A percentile compares a stretch with the other conserved stretches of the same genome.
phyloP scores from a whole-genome alignment of 306 rosid species.

The Castanea crenata region DNA sequence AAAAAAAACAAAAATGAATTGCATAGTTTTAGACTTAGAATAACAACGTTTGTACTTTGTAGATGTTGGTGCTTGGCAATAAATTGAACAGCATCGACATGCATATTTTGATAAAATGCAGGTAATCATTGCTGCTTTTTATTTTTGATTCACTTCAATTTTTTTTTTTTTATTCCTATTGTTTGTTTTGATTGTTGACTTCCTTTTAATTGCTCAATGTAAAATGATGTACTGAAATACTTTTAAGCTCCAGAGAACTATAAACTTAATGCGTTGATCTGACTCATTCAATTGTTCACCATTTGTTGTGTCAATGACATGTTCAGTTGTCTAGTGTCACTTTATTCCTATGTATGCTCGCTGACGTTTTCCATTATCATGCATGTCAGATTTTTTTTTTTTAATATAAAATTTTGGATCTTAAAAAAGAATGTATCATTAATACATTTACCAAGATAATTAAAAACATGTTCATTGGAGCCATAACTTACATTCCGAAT shows the following conservation, averaged over 20 bases:
- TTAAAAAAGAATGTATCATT: too few species aligned
- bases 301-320: neutral
- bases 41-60: slow-evolving; percentile 32
- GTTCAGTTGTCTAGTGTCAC: neutral
- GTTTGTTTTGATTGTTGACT: neutral
- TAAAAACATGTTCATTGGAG: too few species aligned
- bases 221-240: neutral
- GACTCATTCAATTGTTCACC: neutral
- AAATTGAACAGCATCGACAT: slow-evolving; percentile 72
- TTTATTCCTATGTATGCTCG: neutral
- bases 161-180: neutral
- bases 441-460: too few species aligned
- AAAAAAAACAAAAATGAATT: too few species aligned
- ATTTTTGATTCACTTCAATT: neutral
- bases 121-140: slow-evolving; percentile 37
- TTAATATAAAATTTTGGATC: too few species aligned
- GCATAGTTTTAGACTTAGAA: neutral
- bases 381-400: too few species aligned
- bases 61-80: slow-evolving; percentile 92
- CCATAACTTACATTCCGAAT: neutral
- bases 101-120: slow-evolving; percentile 92
- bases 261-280: neutral
- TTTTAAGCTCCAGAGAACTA: neutral
- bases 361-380: neutral
- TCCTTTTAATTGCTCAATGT: neutral